Percentiles rank a stretch among this genome's conserved stretches.
Conservation (phyloP, 768 basidiomycete genomes). For the Strobilomyces dryophilus region DNA sequence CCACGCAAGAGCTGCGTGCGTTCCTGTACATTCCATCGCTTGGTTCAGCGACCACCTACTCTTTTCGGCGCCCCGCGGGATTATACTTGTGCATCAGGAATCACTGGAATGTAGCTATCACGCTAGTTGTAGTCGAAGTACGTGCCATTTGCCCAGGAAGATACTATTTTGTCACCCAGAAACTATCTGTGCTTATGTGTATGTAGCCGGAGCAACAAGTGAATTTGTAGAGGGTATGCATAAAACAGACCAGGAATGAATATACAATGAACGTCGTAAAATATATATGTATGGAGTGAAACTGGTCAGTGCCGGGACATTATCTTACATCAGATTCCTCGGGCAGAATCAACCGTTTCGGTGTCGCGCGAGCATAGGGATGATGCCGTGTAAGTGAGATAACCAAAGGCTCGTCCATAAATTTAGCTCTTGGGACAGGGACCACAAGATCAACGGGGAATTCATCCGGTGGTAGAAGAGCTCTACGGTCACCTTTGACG, state of each 20-base stretch:
- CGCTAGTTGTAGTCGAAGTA: not conserved
- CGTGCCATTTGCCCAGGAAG: not conserved
- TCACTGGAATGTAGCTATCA: too few relatives aligned
- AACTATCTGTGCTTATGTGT: not conserved
- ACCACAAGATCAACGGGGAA: not conserved
- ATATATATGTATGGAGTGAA: not conserved
- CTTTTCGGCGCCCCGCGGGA: too few relatives aligned
- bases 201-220: not conserved
- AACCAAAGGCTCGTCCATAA: conserved; percentile 18
- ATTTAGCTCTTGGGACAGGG: not conserved
- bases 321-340: conserved; percentile 8
- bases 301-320: not conserved
- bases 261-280: not conserved
- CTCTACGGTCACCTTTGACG: conserved; percentile 1
- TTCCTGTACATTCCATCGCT: not conserved
- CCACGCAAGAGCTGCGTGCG: not conserved
- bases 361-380: conserved; percentile 17
- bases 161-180: not conserved
- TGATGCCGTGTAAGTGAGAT: conserved; percentile 3
- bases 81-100: too few relatives aligned
- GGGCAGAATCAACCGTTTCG: conserved; percentile 19
- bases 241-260: not conserved
- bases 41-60: not conserved
- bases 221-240: not conserved
- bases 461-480: conserved; percentile 19